These are phyloP conservation scores for Pseudocercospora crystallina DNA, from an alignment of 2,329 filamentous ascomycete genomes.

Conservation along the genomic window DNA sequence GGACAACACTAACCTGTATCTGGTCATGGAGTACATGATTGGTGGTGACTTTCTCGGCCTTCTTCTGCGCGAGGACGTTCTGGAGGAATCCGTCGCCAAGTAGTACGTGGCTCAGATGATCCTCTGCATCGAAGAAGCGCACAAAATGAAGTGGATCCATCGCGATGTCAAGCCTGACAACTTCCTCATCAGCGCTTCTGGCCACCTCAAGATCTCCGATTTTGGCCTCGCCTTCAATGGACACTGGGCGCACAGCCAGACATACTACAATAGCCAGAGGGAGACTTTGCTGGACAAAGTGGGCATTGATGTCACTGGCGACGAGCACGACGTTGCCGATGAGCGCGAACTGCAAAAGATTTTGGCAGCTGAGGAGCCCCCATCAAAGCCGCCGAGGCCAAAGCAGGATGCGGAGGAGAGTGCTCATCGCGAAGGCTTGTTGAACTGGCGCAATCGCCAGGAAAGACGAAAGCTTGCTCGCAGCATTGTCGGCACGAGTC, in stretches of 20 bases:
- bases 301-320: conserved; percentile 71
- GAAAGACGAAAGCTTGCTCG: conserved; percentile 70
- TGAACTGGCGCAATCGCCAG: conserved; percentile 46
- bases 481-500: conserved; percentile 90
- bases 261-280: conserved; percentile 81
- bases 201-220: conserved; percentile 92
- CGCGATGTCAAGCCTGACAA: conserved; percentile 97
- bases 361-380: not conserved
- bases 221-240: conserved; percentile 95
- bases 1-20: conserved; percentile 77
- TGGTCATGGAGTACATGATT: conserved; percentile 98
- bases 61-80: conserved; percentile 77
- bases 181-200: conserved; percentile 83
- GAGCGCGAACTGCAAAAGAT: conserved; percentile 8
- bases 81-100: conserved; percentile 74
- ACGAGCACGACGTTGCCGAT: conserved; percentile 66
- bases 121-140: conserved; percentile 87
- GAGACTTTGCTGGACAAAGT: conserved; percentile 76
- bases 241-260: conserved; percentile 87
- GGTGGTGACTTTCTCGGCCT: conserved; percentile 91
- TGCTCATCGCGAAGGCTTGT: conserved; percentile 34
- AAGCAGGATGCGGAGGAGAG: conserved; percentile 28
- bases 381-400: not conserved
- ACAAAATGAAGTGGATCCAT: conserved; percentile 86
- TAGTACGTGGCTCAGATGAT: conserved; percentile 98